Evolutionary conservation across 2,329 filamentous ascomycete species (phyloP).

Genomic region (Hypoxylon sp.): DNA sequence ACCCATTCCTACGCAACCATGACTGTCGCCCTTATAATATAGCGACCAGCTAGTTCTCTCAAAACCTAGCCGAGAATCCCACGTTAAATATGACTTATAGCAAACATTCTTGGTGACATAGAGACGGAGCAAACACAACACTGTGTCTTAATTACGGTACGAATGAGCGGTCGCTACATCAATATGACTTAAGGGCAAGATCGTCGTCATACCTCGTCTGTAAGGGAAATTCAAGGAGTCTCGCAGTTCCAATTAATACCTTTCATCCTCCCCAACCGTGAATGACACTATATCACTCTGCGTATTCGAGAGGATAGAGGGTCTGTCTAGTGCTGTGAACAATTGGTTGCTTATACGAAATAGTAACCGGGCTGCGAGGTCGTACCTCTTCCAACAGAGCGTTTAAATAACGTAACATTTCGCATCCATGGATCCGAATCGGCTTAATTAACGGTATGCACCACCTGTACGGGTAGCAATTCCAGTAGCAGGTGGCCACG

Average conservation of each 20-base stretch:
- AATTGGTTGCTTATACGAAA: slow-evolving; percentile 31
- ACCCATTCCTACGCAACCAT: neutral
- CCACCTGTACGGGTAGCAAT: slow-evolving; percentile 13
- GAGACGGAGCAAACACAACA: slow-evolving; percentile 13
- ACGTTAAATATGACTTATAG: neutral
- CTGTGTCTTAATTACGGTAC: slow-evolving; percentile 20
- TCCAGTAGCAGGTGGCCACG: slow-evolving; percentile 28
- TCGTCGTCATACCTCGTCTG: slow-evolving; percentile 16
- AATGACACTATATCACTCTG: neutral
- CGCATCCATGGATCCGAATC: slow-evolving; percentile 12
- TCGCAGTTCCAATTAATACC: no score
- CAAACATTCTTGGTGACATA: slow-evolving; percentile 3
- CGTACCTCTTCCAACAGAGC: no score
- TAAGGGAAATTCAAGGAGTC: slow-evolving; percentile 1
- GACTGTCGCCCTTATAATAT: neutral
- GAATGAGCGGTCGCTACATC: slow-evolving; percentile 31
- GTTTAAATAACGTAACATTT: slow-evolving; percentile 16
- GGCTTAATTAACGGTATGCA: slow-evolving; percentile 16
- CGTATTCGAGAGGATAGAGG: neutral
- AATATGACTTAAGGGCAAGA: slow-evolving; percentile 27
- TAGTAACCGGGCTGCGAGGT: slow-evolving; percentile 1
- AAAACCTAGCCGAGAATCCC: neutral
- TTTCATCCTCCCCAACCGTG: slow-evolving; percentile 4
- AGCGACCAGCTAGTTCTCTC: neutral
- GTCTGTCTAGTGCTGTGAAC: neutral